phyloP scores from a whole-genome alignment of 495 filamentous ascomycete genomes.

The Rusavskia elegans region DNA sequence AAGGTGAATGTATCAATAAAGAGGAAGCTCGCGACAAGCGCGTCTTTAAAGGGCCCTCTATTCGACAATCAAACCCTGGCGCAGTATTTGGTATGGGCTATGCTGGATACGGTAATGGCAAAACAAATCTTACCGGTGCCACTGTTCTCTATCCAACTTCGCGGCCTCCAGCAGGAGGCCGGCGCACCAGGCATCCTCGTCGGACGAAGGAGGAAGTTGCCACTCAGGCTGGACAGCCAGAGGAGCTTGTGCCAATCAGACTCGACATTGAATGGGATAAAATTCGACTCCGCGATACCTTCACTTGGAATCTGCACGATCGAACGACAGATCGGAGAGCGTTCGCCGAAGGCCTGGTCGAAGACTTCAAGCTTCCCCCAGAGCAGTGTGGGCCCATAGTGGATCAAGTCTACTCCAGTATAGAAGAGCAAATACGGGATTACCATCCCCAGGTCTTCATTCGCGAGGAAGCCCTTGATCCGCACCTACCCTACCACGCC shows the following conservation, averaged over 20 bases:
- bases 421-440: slow-evolving; percentile 81
- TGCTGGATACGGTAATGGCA: slow-evolving; percentile 56
- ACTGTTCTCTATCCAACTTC: slow-evolving; percentile 54
- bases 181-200: slow-evolving; percentile 52
- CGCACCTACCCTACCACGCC: slow-evolving; percentile 75
- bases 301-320: slow-evolving; percentile 97
- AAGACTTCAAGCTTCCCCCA: slow-evolving; percentile 70
- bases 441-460: slow-evolving; percentile 83
- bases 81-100: slow-evolving; percentile 68
- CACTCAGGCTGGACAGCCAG: slow-evolving; percentile 72
- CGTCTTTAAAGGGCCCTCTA: slow-evolving; percentile 30
- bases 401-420: slow-evolving; percentile 61
- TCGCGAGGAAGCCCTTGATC: slow-evolving; percentile 80
- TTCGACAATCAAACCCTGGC: slow-evolving; percentile 38
- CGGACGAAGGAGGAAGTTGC: slow-evolving; percentile 62
- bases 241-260: slow-evolving; percentile 80
- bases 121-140: slow-evolving; percentile 23
- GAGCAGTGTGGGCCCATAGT: slow-evolving; percentile 46
- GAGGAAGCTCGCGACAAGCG: slow-evolving; percentile 1
- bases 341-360: slow-evolving; percentile 77
- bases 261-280: slow-evolving; percentile 93
- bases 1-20: slow-evolving; percentile 19
- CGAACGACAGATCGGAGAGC: slow-evolving; percentile 58
- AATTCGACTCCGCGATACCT: slow-evolving; percentile 89
- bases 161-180: slow-evolving; percentile 56